Evolutionary conservation across 306 rosid genomes (phyloP).

Genomic region (Amphicarpaea edgeworthii): DNA sequence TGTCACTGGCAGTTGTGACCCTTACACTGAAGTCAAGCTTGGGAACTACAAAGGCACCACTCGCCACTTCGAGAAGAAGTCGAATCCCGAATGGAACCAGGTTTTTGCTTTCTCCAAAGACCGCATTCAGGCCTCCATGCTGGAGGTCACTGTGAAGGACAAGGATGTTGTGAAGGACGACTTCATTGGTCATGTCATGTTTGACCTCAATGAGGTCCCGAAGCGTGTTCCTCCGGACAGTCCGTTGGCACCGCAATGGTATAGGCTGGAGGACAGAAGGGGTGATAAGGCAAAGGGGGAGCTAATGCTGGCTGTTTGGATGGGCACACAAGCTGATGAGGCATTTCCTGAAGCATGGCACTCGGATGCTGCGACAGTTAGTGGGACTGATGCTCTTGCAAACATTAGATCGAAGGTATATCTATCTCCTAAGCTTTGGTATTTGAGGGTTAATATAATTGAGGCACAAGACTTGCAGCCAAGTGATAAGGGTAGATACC

Average conservation of each 20-base stretch:
- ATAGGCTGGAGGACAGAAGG: constrained; percentile 80
- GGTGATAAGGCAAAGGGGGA: constrained; percentile 81
- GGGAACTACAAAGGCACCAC: constrained; percentile 97
- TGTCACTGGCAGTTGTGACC: constrained; percentile 95
- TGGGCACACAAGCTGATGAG: constrained; percentile 99
- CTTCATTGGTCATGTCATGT: constrained; percentile 75
- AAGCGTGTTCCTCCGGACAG: constrained; percentile 96
- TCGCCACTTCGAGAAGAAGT: constrained; percentile 92
- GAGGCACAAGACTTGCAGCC: constrained; percentile 95
- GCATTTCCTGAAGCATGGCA: constrained; percentile 99
- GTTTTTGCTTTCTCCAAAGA: constrained; percentile 94
- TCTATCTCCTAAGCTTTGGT: constrained; percentile 98
- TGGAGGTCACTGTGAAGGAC: constrained; percentile 92
- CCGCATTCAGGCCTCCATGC: constrained; percentile 80
- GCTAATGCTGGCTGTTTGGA: constrained; percentile 99
- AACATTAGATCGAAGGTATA: constrained; percentile 93
- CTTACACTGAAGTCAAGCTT: constrained; percentile 85
- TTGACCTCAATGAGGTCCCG: constrained; percentile 88
- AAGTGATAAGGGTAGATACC: constrained; percentile 80
- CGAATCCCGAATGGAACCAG: constrained; percentile 93
- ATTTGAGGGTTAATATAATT: constrained; percentile 92
- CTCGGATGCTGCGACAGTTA: constrained; percentile 88
- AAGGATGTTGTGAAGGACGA: constrained; percentile 93
- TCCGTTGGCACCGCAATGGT: constrained; percentile 96
- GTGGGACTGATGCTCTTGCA: constrained; percentile 88